Conservation (phyloP, 2,329 filamentous ascomycete species). For the Epichloe gansuensis region DNA sequence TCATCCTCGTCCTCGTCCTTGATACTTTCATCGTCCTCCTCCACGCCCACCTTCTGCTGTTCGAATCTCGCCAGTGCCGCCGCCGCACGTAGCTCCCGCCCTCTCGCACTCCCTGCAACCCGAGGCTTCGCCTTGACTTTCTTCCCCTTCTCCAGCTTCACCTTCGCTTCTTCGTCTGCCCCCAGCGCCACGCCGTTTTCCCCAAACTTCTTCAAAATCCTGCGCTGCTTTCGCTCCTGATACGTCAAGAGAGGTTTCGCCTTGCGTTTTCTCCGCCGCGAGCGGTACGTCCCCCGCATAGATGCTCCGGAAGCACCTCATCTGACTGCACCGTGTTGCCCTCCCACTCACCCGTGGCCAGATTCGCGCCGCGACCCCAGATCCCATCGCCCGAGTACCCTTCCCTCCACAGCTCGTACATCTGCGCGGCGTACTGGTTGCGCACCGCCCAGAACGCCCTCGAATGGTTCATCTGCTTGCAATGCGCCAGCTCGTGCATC, state of each 20-base stretch:
- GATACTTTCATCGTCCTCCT: neutral
- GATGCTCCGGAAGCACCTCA: constrained; percentile 53
- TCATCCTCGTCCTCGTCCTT: constrained; percentile 25
- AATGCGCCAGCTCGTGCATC: constrained; percentile 86
- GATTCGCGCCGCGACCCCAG: constrained; percentile 60
- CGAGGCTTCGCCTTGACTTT: constrained; percentile 52
- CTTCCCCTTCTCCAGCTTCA: constrained; percentile 55
- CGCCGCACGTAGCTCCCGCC: constrained; percentile 62
- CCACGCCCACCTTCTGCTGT: constrained; percentile 31
- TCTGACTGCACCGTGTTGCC: constrained; percentile 36
- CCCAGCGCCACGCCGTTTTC: constrained; percentile 56
- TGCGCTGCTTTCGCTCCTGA: constrained; percentile 59
- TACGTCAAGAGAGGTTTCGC: constrained; percentile 45
- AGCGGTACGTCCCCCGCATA: constrained; percentile 70
- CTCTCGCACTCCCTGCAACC: constrained; percentile 62
- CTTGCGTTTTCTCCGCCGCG: constrained; percentile 44
- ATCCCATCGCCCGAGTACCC: constrained; percentile 71
- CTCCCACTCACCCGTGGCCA: constrained; percentile 50
- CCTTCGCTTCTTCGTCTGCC: constrained; percentile 53
- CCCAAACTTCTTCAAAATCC: constrained; percentile 68
- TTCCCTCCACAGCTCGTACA: constrained; percentile 57
- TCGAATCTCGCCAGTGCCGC: constrained; percentile 67
- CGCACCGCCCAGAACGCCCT: constrained; percentile 70
- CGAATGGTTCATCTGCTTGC: constrained; percentile 85
- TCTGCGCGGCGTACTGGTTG: constrained; percentile 58